Percentiles rank a stretch among this genome's conserved stretches.
Evolutionary conservation across 2,329 filamentous ascomycete species (phyloP).

Genomic region (Fusarium redolens): DNA sequence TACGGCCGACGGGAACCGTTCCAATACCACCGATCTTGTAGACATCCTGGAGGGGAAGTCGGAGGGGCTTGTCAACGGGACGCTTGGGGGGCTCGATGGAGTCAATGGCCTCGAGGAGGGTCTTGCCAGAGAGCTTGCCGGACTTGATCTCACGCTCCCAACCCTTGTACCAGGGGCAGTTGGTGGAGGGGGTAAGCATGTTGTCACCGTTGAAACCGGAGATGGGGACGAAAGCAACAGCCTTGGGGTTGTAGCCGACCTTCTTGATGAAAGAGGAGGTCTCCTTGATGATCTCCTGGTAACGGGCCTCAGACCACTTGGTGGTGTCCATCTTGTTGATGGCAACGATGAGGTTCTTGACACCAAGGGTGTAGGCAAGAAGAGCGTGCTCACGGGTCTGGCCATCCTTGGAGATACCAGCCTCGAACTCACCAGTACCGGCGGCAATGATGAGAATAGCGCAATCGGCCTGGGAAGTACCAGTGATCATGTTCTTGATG

Average conservation of each 20-base stretch:
- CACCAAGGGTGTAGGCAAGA: slow-evolving; percentile 99
- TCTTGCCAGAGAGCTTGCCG: slow-evolving; percentile 91
- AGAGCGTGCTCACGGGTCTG: slow-evolving; percentile 99
- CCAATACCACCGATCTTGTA: slow-evolving; percentile 99
- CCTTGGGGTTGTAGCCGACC: slow-evolving; percentile 99
- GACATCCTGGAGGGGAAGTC: slow-evolving; percentile 99
- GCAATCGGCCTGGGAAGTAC: slow-evolving; percentile 99
- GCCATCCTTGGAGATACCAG: slow-evolving; percentile 99
- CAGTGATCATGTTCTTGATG: slow-evolving; percentile 99
- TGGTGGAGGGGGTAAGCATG: slow-evolving; percentile 91
- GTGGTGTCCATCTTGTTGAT: slow-evolving; percentile 99
- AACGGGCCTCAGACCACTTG: slow-evolving; percentile 97
- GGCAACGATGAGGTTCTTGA: slow-evolving; percentile 99
- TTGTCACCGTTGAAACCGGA: slow-evolving; percentile 99
- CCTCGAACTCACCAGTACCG: slow-evolving; percentile 99
- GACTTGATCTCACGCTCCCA: slow-evolving; percentile 98
- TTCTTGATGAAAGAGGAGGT: slow-evolving; percentile 99
- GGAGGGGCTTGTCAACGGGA: slow-evolving; percentile 98
- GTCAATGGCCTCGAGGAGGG: slow-evolving; percentile 98
- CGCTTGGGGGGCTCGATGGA: slow-evolving; percentile 91
- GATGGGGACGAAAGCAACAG: slow-evolving; percentile 98
- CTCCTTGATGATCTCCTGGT: slow-evolving; percentile 99
- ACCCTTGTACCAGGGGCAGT: slow-evolving; percentile 99
- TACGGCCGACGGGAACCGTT: slow-evolving; percentile 99
- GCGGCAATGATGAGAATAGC: slow-evolving; percentile 99